phyloP scores from a whole-genome alignment of 176 grass and related monocot genomes.

The Cocos nucifera region DNA sequence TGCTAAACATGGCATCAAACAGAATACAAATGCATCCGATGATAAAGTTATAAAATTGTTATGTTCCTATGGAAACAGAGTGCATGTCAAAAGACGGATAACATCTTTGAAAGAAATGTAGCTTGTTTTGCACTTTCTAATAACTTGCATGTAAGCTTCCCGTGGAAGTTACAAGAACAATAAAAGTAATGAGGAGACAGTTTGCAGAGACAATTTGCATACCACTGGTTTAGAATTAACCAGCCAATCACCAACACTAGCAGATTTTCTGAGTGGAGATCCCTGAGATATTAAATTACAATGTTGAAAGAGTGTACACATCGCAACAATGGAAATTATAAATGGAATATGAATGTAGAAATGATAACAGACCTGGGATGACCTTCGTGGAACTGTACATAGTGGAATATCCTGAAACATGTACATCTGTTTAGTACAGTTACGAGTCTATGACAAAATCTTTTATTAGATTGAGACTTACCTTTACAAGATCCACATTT shows the following conservation, averaged over 20 bases:
- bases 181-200: neutral
- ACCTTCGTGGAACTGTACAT: constrained; percentile 40
- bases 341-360: constrained; percentile 17
- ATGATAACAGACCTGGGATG: constrained; percentile 48
- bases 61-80: no score
- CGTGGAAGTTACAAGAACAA: no score
- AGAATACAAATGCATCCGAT: no score
- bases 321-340: neutral
- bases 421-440: neutral
- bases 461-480: constrained; percentile 24
- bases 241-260: constrained; percentile 81
- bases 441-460: constrained; percentile 2
- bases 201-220: constrained; percentile 29
- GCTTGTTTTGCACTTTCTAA: no score
- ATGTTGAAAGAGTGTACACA: no score
- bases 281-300: constrained; percentile 27
- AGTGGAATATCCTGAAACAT: constrained; percentile 69
- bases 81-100: no score
- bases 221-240: constrained; percentile 58
- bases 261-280: constrained; percentile 83
- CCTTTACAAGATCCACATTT: constrained; percentile 97
- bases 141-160: no score
- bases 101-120: no score
- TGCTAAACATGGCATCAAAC: no score
- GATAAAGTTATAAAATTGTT: no score